A percentile compares a stretch with the other conserved stretches of the same genome.
phyloP scores from a whole-genome alignment of 2,329 filamentous ascomycete genomes.

The Bertia moriformis region DNA sequence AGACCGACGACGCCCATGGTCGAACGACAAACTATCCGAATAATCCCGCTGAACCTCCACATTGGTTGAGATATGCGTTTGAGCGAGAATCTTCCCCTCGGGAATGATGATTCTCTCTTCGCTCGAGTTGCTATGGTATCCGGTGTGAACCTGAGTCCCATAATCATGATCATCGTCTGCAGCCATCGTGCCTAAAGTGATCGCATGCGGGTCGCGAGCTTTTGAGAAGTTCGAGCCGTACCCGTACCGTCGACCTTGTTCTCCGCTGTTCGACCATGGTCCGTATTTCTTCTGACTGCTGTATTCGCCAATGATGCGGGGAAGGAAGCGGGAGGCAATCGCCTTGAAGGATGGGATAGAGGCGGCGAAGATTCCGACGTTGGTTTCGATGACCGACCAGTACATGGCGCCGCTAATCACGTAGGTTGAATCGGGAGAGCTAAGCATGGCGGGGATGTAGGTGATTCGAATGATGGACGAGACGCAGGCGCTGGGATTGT shows the following conservation, averaged over 20 bases:
- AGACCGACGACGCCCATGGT: too few species aligned
- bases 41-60: too few species aligned
- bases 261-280: not conserved
- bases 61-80: not conserved
- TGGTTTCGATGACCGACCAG: conserved; percentile 18
- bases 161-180: not conserved
- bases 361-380: conserved; percentile 18
- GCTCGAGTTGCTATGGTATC: not conserved
- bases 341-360: conserved; percentile 19
- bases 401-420: conserved; percentile 24
- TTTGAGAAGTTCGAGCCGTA: not conserved
- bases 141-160: not conserved
- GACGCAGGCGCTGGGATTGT: conserved; percentile 20
- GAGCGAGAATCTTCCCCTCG: not conserved
- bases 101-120: not conserved
- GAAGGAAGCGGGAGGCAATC: conserved; percentile 19
- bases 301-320: conserved; percentile 14
- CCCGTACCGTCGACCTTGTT: not conserved
- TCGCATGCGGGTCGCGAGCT: not conserved
- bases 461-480: conserved; percentile 29
- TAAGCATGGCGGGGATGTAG: conserved; percentile 25
- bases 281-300: conserved; percentile 4
- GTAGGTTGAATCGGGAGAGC: conserved; percentile 15
- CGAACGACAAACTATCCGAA: too few species aligned
- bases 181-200: not conserved